Percentiles rank a stretch among this genome's conserved stretches.
phyloP scores from a whole-genome alignment of 208 protist genomes.

The Leishmania mexicana region DNA sequence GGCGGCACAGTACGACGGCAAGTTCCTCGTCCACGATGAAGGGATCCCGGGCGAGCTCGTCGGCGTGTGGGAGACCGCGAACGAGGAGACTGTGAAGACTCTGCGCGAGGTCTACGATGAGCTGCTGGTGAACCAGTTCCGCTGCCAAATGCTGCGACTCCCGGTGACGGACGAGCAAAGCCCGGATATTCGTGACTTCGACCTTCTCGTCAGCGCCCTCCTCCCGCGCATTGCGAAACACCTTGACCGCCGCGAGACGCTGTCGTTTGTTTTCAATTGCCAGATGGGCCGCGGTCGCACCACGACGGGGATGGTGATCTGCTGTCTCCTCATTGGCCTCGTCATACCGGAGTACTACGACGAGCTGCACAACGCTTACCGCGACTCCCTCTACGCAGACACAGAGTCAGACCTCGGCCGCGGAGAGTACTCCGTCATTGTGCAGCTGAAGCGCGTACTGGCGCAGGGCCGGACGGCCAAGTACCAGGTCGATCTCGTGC shows the following conservation, averaged over 20 bases:
- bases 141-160: conserved; percentile 68
- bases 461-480: conserved; percentile 70
- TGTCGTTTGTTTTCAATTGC: conserved; percentile 92
- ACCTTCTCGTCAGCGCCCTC: conserved; percentile 63
- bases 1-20: conserved; percentile 69
- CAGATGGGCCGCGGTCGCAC: conserved; percentile 91
- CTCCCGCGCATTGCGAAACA: conserved; percentile 77
- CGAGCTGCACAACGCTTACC: conserved; percentile 74
- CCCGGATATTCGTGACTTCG: conserved; percentile 77
- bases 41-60: conserved; percentile 85
- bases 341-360: conserved; percentile 88
- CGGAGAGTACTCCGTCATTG: conserved; percentile 80
- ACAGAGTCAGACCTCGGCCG: conserved; percentile 51
- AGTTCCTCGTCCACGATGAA: conserved; percentile 90
- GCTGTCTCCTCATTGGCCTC: conserved; percentile 83
- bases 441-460: conserved; percentile 84
- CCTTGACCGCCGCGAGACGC: conserved; percentile 69
- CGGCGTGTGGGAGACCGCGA: conserved; percentile 77
- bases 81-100: conserved; percentile 75
- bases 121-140: conserved; percentile 50
- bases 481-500: conserved; percentile 79
- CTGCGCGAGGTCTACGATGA: conserved; percentile 83
- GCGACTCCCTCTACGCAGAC: conserved; percentile 55
- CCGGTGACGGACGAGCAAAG: conserved; percentile 92
- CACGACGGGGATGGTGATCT: conserved; percentile 91